Evolutionary conservation across 257 asterid genomes (phyloP), one percentile per base, ranked within the genome.

Genomic region (Solanum tacnaense): DNA sequence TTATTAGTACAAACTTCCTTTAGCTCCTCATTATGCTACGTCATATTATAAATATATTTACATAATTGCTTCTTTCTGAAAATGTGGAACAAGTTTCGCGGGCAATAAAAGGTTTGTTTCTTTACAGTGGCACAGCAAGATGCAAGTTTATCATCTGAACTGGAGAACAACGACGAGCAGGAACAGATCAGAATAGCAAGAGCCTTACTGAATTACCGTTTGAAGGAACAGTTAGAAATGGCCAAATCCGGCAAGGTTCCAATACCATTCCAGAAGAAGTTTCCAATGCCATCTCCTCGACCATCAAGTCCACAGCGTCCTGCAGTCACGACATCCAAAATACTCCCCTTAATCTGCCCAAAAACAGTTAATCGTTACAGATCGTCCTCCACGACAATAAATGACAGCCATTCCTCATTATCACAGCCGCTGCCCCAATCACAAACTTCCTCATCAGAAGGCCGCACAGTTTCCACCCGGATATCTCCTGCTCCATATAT

Each of bases 151-250:
- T 91, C 98, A 13, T 36, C 88, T 10, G 96, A 93, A 82, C 92
- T 89, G 6, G 96, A 92, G 83, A 91, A 89, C 86, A 95, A 89
- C 20, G 98, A 94, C 6, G 98, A 96, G 86, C 98, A 93, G 36
- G 98, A 96, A 74, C 98, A 94, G 87, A 93, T 94, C 83, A 93
- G 92, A 86, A 91, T 96, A 74, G 98, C 98, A 3, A 90, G 98
- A 88, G 98, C 98, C 20, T 76, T 96, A 87, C 93, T 89, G 89
- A 94, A 89, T 86, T 96, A 94, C 88, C 92, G 91, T 20, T 86
- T 89, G 83, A 95, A 91, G 88, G 93, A 82, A 68, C 92, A 88
- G 87, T 34, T 89, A 38, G 89, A 89, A 46, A 79, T 68, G 81
- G 67, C 88, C 16, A 89, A 88, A 87, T 72, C 89, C 5, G 87